Conservation (phyloP, 495 filamentous ascomycete species). For the Collariella sp. region DNA sequence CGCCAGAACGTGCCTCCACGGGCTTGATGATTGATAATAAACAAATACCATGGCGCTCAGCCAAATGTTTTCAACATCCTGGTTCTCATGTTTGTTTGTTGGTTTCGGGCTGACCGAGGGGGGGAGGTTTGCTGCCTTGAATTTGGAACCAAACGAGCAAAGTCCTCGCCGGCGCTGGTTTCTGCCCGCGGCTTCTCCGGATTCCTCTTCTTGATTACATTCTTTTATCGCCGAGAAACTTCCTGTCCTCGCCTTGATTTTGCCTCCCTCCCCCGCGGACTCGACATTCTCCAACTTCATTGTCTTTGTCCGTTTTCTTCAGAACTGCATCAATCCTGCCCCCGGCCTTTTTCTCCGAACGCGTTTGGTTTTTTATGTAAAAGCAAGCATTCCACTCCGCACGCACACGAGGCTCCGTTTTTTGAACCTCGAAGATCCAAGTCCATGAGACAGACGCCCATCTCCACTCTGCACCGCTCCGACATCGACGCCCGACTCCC, state of each 20-base stretch:
- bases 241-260: background rate
- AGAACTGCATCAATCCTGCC: no score
- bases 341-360: no score
- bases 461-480: slow-evolving; percentile 2
- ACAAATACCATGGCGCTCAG: no score
- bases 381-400: background rate
- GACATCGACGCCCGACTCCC: slow-evolving; percentile 1
- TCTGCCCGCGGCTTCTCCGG: background rate
- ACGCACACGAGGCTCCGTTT: background rate
- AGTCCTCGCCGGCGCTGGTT: background rate
- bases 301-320: no score
- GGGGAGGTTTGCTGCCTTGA: background rate
- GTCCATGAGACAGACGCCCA: slow-evolving; percentile 5
- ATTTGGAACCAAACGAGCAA: slow-evolving; percentile 9
- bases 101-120: slow-evolving; percentile 5
- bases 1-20: no score
- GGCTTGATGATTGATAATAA: no score
- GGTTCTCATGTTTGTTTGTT: no score
- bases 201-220: background rate
- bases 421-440: background rate
- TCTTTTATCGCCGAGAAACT: slow-evolving; percentile 1
- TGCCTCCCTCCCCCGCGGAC: background rate
- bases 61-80: background rate
- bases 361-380: background rate
- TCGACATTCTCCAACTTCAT: background rate